Evolutionary conservation across 169 alveolate species (phyloP), one percentile per base, ranked within the genome.

Genomic region (Amoebophrya sp.): DNA sequence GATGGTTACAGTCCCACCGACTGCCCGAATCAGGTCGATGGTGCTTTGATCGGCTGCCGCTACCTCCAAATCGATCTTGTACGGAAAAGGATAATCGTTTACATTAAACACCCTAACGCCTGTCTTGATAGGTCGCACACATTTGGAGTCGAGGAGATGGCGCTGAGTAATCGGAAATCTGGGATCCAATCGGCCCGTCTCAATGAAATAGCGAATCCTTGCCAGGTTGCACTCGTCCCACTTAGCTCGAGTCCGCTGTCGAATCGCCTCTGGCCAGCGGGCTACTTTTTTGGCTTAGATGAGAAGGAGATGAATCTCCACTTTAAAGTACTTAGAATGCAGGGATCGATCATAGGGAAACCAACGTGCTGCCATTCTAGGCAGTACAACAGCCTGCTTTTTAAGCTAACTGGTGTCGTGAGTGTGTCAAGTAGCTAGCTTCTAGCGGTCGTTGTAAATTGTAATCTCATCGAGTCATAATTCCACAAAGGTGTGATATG

Each of bases 31-130:
- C 6, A 94, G 96, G 47, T 96, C 97, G 0, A 96, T 94, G 53
- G 97, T 93, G 40, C 98, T 96, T 93, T 96, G 98, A 89, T 96
- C 98, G 12, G 97, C 96, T 39, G 96, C 94, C 0, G 98, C 95
- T 18, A 96, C 98, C 91, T 95, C 97, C 29, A 96, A 95, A 91
- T 95, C 95, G 40, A 96, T 95, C 91, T 96, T 96, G 93, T 96
- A 96, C 10, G 98, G 98, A 91, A 96, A 96, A 26, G 98, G 98
- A 91, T 96, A 96, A 90, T 95, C 96, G 93, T 96, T 96, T 95
- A 95, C 96, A 77, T 96, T 96, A 94, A 96, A 96, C 14, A 96
- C 94, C 89, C 94, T 95, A 0, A 96, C 97, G 36, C 98, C 98
- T 76, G 94, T 93, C 94, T 94, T 1, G 40, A 77, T 95, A 34